Percentiles rank a stretch among this genome's conserved stretches.
These are phyloP conservation scores for Solanum tarapatanum DNA, from an alignment of 257 asterid genomes.

Conservation along the genomic window DNA sequence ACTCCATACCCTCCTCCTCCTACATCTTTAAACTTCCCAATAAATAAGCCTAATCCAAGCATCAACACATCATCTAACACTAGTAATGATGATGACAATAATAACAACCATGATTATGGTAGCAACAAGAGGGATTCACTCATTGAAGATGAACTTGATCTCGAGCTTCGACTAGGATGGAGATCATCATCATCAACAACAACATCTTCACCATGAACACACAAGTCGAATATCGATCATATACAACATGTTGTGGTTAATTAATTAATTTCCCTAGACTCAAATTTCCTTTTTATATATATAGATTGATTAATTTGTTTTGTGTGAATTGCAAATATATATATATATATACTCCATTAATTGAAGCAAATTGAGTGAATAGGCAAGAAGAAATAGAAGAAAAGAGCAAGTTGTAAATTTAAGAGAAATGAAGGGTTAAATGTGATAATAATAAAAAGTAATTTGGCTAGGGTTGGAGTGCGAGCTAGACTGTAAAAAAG, in stretches of 20 bases:
- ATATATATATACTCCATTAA: background rate
- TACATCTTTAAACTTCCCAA: background rate
- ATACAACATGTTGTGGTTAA: background rate
- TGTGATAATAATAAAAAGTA: background rate
- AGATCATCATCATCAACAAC: slow-evolving; percentile 5
- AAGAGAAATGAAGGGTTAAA: background rate
- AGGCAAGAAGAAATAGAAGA: background rate
- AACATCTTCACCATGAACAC: background rate
- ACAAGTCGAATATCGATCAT: background rate
- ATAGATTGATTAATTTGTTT: background rate
- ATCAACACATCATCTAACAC: slow-evolving; percentile 17
- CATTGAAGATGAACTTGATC: slow-evolving; percentile 26
- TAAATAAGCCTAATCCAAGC: slow-evolving; percentile 3
- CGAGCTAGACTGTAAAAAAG: slow-evolving; percentile 14
- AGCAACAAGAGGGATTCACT: background rate
- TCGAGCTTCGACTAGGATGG: slow-evolving; percentile 46
- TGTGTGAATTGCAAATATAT: background rate
- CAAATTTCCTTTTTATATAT: background rate
- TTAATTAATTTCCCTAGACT: background rate
- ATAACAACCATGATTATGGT: background rate
- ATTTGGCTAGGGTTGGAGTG: slow-evolving; percentile 19
- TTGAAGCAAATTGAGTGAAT: background rate
- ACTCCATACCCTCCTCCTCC: slow-evolving; percentile 3
- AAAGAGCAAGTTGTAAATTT: background rate
- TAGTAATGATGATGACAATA: background rate